phyloP scores from a whole-genome alignment of 1,139 yeast genomes.

The Hyphopichia burtonii region DNA sequence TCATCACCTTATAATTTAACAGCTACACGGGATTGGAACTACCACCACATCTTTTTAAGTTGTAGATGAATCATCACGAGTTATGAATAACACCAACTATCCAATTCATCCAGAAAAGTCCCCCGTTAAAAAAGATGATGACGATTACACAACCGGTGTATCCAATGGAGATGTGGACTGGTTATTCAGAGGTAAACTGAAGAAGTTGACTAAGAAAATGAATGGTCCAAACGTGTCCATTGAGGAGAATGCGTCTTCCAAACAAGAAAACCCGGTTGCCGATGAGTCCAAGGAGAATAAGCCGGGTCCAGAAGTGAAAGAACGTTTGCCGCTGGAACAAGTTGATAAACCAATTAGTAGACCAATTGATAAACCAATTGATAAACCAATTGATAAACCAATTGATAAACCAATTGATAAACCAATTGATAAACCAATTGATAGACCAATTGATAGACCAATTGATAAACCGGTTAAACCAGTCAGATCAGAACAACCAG shows the following conservation, averaged over 20 bases:
- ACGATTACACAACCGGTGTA: slow-evolving; percentile 48
- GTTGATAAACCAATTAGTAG: background rate
- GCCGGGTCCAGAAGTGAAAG: slow-evolving; percentile 6
- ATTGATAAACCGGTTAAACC: background rate
- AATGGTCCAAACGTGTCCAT: slow-evolving; percentile 9
- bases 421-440: background rate
- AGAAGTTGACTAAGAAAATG: slow-evolving; percentile 50
- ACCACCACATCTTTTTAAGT: too few relatives aligned
- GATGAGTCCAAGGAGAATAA: slow-evolving; percentile 8
- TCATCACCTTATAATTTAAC: too few relatives aligned
- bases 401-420: background rate
- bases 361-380: background rate
- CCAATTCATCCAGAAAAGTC: too few relatives aligned
- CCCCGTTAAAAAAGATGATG: background rate
- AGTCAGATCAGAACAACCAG: too few relatives aligned
- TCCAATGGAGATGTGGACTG: slow-evolving; percentile 76
- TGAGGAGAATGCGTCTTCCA: slow-evolving; percentile 5
- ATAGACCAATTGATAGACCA: background rate
- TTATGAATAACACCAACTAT: too few relatives aligned
- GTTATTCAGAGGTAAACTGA: slow-evolving; percentile 66
- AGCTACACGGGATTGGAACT: too few relatives aligned
- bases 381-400: background rate
- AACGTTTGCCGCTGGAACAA: background rate
- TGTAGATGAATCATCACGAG: too few relatives aligned
- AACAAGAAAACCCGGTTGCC: background rate